phyloP scores from a whole-genome alignment of 768 basidiomycete species.

The Pisolithus marmoratus region DNA sequence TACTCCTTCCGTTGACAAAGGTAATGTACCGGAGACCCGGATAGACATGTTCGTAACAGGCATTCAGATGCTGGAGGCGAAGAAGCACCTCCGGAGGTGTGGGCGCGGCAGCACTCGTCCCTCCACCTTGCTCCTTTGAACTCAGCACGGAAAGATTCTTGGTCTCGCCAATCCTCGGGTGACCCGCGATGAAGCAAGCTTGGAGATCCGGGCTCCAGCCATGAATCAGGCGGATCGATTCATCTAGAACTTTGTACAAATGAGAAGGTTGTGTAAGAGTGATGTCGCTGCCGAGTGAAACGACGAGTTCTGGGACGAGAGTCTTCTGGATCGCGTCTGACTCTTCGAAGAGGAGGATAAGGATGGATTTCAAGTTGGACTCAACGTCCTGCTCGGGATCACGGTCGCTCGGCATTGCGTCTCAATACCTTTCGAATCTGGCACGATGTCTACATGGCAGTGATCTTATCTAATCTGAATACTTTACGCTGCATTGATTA shows the following conservation, averaged over 20 bases:
- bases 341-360: slow-evolving; percentile 57
- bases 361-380: slow-evolving; percentile 23
- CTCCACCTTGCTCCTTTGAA: slow-evolving; percentile 70
- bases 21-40: slow-evolving; percentile 83
- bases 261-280: slow-evolving; percentile 26
- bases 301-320: slow-evolving; percentile 50
- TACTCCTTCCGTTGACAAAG: slow-evolving; percentile 81
- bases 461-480: slow-evolving; percentile 12
- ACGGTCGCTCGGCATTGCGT: slow-evolving; percentile 1
- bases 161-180: slow-evolving; percentile 86
- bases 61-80: slow-evolving; percentile 71
- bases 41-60: slow-evolving; percentile 66
- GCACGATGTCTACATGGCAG: no score
- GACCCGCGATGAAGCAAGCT: slow-evolving; percentile 70
- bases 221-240: slow-evolving; percentile 42
- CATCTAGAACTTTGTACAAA: slow-evolving; percentile 52
- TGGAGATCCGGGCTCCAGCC: slow-evolving; percentile 46
- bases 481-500: no score
- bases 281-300: slow-evolving; percentile 17
- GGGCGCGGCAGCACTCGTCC: slow-evolving; percentile 26
- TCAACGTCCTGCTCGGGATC: slow-evolving; percentile 6
- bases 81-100: slow-evolving; percentile 72
- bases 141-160: slow-evolving; percentile 71
- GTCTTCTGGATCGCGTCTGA: slow-evolving; percentile 49
- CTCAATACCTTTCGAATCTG: background rate